Base-by-base conservation (phyloP, 495 filamentous ascomycete genomes). In the Podospora australis region DNA sequence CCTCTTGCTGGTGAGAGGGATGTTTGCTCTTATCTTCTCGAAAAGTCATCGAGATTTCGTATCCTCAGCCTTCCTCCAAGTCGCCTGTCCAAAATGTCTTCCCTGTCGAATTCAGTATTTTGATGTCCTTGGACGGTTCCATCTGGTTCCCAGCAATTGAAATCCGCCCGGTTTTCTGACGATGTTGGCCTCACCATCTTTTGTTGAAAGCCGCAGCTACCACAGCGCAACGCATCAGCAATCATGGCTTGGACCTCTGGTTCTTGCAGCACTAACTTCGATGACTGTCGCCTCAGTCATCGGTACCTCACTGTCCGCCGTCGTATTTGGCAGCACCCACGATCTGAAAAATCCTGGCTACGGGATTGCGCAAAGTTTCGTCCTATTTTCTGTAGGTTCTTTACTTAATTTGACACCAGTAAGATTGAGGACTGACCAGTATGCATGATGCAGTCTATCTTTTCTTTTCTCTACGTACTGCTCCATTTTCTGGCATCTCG, bases 321-420 rank as follows among this genome's bases (percentile, higher is more conserved):
- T 44, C 2, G 48, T 26, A 2, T 55, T 55, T 32, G 25, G 38
- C 13, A 44, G 23, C 3, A 13, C 39, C 4, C 14, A 20, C 1
- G 47, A 40, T 10, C n/a, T 55, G 39, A n/a, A 14, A 1, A 47
- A 22, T 9, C 29, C 28, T 4, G 34, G 43, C 9, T 36, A 34
- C 9, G 51, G 32, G 3, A 44, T 54, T 21, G 43, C 47, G 28
- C 55, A 57, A 7, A 46, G 51, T 23, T 50, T 57, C 25, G 44
- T 50, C 5, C 20, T 54, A 19, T 57, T 54, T 35, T 26, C 54
- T 22, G 52, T 57, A 35, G 7, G 51, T 47, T 43, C 4, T 29
- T n/a, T n/a, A 19, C 2, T 44, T 24, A 5, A 13, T 38, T 26
- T n/a, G n/a, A 7, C 2, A 13, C 14, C 21, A 17, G 14, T 2